Base-by-base conservation (phyloP, 176 grass and related monocot species). In the Carex scoparia region DNA sequence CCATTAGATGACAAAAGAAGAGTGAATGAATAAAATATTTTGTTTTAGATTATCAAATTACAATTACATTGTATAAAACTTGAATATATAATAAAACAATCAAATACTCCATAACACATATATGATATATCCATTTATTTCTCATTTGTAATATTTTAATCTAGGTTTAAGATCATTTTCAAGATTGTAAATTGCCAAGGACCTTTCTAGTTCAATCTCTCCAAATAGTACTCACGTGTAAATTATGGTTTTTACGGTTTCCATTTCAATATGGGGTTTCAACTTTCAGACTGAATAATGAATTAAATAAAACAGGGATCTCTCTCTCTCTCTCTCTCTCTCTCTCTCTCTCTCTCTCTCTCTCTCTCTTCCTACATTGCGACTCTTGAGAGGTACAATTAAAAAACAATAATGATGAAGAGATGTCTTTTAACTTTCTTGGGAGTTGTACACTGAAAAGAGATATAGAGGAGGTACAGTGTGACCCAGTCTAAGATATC, bases 371-470 rank as follows among this genome's bases (percentile, higher is more conserved):
- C 48, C 19, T 42, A 44, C n/a, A 70, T 70, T 49, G 40, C 14
- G 69, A 72, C 69, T 44, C 69, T 40, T 38, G 16, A 40, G 4
- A 37, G 33, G 19, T 23, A 23, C 23, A 23, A 23, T 23, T 23
- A 23, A 23, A 23, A 23, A 23, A 23, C 23, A 23, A 23, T 23
- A 23, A 23, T 23, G 23, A 23, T 23, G 23, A 23, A 23, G 23
- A 23, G 23, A 23, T 23, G 42, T 40, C 61, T 72, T 65, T 32
- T 76, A 82, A 46, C 79, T 90, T 84, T 87, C 15, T 90, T 74
- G 85, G 74, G 79, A 85, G 80, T 57, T 74, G 88, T 87, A 84
- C 37, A 54, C 53, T 54, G 60, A 72, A 70, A 76, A 68, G 42
- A 83, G 80, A 65, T 2, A 57, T 51, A 79, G 76, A 58, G 11